Conservation (phyloP, 305 asterid species). For the Fraxinus albicans region DNA sequence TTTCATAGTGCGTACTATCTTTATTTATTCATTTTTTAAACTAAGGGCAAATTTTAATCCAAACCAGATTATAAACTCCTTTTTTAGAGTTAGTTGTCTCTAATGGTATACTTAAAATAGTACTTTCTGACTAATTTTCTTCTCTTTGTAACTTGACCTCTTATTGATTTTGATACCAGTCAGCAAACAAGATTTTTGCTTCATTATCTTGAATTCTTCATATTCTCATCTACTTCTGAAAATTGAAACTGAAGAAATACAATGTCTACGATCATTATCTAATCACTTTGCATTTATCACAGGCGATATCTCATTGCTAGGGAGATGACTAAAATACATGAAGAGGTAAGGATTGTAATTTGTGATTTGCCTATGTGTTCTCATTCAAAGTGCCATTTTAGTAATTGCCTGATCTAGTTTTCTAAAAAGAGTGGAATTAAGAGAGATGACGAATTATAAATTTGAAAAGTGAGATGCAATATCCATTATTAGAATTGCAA, state of each 20-base stretch:
- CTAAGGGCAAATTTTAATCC: neutral
- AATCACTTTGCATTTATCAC: constrained; percentile 24
- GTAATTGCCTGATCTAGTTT: constrained; percentile 11
- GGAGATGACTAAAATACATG: constrained; percentile 87
- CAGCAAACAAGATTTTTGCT: constrained; percentile 4
- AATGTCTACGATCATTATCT: constrained; percentile 2
- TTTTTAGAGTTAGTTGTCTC: neutral
- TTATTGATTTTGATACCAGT: neutral
- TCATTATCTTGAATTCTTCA: neutral
- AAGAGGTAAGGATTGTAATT: constrained; percentile 57
- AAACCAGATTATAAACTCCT: neutral
- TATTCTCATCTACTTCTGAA: neutral
- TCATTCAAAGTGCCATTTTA: neutral
- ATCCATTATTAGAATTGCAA: constrained; percentile 5
- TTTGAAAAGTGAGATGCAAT: neutral
- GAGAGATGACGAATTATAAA: neutral
- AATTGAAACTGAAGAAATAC: constrained; percentile 2
- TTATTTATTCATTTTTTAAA: constrained; percentile 10
- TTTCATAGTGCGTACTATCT: neutral
- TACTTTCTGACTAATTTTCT: constrained; percentile 1
- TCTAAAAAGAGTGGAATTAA: neutral
- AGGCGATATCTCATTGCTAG: constrained; percentile 93
- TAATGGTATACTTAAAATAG: neutral
- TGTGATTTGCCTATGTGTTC: constrained; percentile 11
- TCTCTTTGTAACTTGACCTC: neutral